Conservation (phyloP, 139 green algal genomes). For the Tetraselmis chui region DNA sequence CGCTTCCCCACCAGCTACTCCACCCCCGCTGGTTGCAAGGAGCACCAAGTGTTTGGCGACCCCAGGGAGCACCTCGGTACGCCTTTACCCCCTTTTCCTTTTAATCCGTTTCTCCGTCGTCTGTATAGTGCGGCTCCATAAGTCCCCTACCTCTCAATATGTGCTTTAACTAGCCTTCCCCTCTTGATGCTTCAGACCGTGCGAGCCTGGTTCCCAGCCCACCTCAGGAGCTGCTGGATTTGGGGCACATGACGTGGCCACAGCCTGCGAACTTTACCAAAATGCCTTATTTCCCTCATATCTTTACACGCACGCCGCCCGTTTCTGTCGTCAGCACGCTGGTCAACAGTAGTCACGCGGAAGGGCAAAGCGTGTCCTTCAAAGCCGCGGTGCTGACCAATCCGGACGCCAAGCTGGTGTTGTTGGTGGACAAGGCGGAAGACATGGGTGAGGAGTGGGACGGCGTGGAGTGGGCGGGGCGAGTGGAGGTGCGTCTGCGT, state of each 20-base stretch:
- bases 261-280: not conserved
- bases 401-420: not conserved
- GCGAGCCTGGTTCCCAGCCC: no score
- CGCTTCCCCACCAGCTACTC: not conserved
- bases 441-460: not conserved
- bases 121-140: no score
- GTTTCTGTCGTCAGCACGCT: not conserved
- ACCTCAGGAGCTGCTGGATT: not conserved
- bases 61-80: not conserved
- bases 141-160: no score
- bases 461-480: not conserved
- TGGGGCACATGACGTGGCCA: not conserved
- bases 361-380: not conserved
- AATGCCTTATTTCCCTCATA: not conserved
- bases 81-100: no score
- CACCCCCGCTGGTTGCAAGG: not conserved
- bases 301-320: not conserved
- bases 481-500: not conserved
- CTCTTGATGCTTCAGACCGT: not conserved
- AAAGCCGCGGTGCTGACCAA: not conserved
- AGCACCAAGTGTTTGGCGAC: not conserved
- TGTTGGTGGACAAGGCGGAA: not conserved
- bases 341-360: not conserved
- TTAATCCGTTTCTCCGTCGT: no score
- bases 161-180: no score